These are phyloP conservation scores for Passalora sequoiae DNA, from an alignment of 2,329 filamentous ascomycete species.

Conservation along the genomic window DNA sequence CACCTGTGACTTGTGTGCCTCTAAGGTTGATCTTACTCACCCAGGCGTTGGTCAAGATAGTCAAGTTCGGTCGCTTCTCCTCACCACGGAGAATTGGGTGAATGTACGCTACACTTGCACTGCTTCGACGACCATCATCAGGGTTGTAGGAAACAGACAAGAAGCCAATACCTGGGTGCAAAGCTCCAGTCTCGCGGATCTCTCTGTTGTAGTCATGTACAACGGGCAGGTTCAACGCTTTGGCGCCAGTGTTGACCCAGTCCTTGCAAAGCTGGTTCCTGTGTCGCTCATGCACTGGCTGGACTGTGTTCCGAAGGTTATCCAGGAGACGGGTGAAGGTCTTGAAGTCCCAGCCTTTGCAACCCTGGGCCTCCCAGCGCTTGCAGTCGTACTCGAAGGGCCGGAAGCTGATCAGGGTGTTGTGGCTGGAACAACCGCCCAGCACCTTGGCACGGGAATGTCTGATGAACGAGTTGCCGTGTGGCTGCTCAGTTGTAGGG, in stretches of 20 bases:
- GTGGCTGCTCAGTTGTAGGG: slow-evolving; percentile 81
- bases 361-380: slow-evolving; percentile 76
- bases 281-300: slow-evolving; percentile 79
- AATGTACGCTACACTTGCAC: slow-evolving; percentile 85
- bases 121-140: slow-evolving; percentile 76
- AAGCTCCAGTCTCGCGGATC: slow-evolving; percentile 66
- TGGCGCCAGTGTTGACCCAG: slow-evolving; percentile 77
- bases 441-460: slow-evolving; percentile 90
- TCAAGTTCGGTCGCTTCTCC: slow-evolving; percentile 77
- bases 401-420: slow-evolving; percentile 88
- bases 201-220: slow-evolving; percentile 82
- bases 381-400: slow-evolving; percentile 85
- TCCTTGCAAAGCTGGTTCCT: slow-evolving; percentile 88
- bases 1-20: slow-evolving; percentile 64
- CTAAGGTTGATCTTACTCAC: slow-evolving; percentile 74
- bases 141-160: slow-evolving; percentile 90
- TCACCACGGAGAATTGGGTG: slow-evolving; percentile 82
- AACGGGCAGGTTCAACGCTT: slow-evolving; percentile 72
- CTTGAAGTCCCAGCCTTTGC: slow-evolving; percentile 80
- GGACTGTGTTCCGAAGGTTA: slow-evolving; percentile 82
- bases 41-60: slow-evolving; percentile 81
- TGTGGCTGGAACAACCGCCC: slow-evolving; percentile 88
- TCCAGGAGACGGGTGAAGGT: slow-evolving; percentile 76
- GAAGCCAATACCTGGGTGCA: slow-evolving; percentile 77
- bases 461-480: slow-evolving; percentile 84